These are phyloP conservation scores for Candida maltosa DNA, from an alignment of 805 yeast genomes.

Conservation along the genomic window DNA sequence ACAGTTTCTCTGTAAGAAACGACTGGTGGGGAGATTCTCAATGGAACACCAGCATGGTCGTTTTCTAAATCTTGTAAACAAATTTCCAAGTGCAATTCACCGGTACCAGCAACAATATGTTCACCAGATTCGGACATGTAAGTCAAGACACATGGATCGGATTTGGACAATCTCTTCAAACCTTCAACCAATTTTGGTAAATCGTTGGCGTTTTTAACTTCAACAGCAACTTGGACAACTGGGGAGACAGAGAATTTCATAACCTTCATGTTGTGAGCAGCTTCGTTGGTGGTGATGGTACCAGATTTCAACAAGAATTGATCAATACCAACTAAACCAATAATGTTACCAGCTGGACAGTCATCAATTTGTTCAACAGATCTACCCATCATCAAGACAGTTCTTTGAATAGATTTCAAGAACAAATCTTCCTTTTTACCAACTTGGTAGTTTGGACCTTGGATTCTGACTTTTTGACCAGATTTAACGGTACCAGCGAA, in stretches of 20 bases:
- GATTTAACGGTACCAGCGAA: conserved; percentile 99
- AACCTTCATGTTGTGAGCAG: conserved; percentile 99
- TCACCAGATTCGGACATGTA: conserved; percentile 93
- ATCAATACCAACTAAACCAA: conserved; percentile 99
- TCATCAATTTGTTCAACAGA: conserved; percentile 96
- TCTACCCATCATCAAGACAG: conserved; percentile 99
- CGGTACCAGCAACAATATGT: conserved; percentile 99
- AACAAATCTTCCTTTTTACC: conserved; percentile 98
- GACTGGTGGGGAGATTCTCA: conserved; percentile 95
- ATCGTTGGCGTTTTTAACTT: conserved; percentile 99
- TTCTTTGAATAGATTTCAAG: conserved; percentile 97
- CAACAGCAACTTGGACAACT: conserved; percentile 99
- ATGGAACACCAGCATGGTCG: conserved; percentile 99
- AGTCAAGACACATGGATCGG: conserved; percentile 97
- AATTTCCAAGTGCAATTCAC: conserved; percentile 99
- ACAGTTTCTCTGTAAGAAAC: conserved; percentile 99
- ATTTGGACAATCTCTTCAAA: conserved; percentile 98
- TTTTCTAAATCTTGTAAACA: conserved; percentile 93
- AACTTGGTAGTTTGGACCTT: conserved; percentile 99
- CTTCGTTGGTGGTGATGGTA: conserved; percentile 95
- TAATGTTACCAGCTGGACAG: conserved; percentile 99
- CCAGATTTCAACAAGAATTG: conserved; percentile 99
- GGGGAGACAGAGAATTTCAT: conserved; percentile 99
- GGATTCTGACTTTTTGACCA: conserved; percentile 99
- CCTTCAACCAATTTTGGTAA: conserved; percentile 99